phyloP scores from a whole-genome alignment of 352 stramenopile genomes.

The Poterioochromonas sp. region DNA sequence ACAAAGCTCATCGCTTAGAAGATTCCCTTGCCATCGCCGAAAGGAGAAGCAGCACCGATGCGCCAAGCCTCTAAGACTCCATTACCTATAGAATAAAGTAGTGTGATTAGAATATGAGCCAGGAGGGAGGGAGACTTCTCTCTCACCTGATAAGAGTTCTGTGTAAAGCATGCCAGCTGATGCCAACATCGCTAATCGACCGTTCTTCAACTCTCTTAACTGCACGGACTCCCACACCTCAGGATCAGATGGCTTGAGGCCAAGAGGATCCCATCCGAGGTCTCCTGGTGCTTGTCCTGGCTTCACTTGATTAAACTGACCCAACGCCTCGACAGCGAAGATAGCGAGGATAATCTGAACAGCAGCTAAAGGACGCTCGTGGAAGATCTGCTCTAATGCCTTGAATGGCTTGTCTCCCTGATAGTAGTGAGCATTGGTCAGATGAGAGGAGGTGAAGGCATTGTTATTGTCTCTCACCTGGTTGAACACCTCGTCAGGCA shows the following conservation, averaged over 20 bases:
- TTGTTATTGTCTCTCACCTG: background rate
- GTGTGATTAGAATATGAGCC: conserved; percentile 2
- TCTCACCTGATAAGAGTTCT: conserved; percentile 37
- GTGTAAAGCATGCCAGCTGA: conserved; percentile 36
- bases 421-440: background rate
- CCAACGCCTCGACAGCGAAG: conserved; percentile 40
- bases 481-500: background rate
- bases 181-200: conserved; percentile 35
- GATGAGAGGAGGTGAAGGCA: background rate
- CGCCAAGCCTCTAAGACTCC: background rate
- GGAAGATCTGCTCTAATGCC: background rate
- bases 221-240: conserved; percentile 23
- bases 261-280: conserved; percentile 38
- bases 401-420: background rate
- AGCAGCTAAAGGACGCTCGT: conserved; percentile 35
- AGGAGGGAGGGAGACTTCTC: conserved; percentile 30
- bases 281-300: conserved; percentile 38
- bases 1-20: too few relatives aligned
- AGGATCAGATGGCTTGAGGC: conserved; percentile 20
- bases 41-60: background rate
- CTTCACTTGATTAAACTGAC: conserved; percentile 40
- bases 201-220: conserved; percentile 39
- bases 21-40: conserved; percentile 30
- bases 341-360: conserved; percentile 43
- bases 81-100: background rate